Evolutionary conservation across 108 stramenopile genomes (phyloP), one percentile per base, ranked within the genome.

Genomic region (Nitzschia sp.): DNA sequence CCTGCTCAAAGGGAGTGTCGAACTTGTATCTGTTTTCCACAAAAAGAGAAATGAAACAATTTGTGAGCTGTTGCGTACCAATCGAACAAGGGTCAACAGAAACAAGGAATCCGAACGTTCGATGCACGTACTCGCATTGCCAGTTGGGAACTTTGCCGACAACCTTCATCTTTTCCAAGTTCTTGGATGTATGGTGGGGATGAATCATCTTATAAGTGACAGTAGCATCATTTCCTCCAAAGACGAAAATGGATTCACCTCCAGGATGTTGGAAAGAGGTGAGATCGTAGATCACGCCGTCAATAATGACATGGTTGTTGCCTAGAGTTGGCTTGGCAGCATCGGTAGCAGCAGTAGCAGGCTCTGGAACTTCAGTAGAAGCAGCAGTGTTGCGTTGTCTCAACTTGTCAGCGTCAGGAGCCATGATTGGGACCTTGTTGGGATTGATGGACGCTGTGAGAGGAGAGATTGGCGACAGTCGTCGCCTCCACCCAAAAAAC

Each of bases 131-230:
- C 90, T 92, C 89, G 63, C 72, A 61, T 38, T 69, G 53, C 25
- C 64, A 86, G 53, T 85, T 85, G 7, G 62, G 75, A 41, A 87
- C 87, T 19, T 69, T 80, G 15, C 91, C 91, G 26, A 92, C 91
- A 25, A 17, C 55, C 70, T 75, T 84, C 89, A 95, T 89, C 76
- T 92, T 95, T 62, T 87, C 84, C 78, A 95, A 69, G 65, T 89
- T 84, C 80, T 95, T 91, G 51, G 44, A 59, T 7, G 90, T 92
- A 72, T 92, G 94, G 61, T 91, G 83, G 8, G 90, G 89, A 80
- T 95, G 94, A 55, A 95, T 92, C 94, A 95, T 95, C 63, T 86
- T 87, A 64, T 95, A 95, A 72, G 84, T 80, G 17, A 87, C 89
- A 12, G 93, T 90, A 15, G 91, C 93, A 75, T 95, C 93, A 57